phyloP scores from a whole-genome alignment of 768 basidiomycete species.

The Tephrocybe sp. region DNA sequence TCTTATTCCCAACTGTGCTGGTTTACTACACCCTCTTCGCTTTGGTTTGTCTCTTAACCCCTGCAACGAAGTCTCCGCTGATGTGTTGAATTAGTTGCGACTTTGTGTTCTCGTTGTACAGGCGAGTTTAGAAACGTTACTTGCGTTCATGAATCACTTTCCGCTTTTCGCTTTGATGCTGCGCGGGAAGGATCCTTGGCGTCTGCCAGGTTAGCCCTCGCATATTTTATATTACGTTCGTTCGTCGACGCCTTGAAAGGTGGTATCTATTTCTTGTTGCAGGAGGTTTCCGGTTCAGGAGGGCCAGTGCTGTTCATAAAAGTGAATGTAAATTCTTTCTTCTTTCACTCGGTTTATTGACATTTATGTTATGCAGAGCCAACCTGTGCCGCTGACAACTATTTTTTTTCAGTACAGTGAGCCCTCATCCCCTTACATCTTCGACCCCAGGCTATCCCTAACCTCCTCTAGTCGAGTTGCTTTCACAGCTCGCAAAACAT shows the following conservation, averaged over 20 bases:
- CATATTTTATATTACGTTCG: neutral
- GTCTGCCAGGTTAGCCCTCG: constrained; percentile 69
- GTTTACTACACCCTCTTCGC: constrained; percentile 88
- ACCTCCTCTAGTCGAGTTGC: constrained; percentile 41
- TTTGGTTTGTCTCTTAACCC: constrained; percentile 47
- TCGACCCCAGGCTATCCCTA: neutral
- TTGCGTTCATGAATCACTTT: constrained; percentile 89
- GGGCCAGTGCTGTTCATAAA: constrained; percentile 29
- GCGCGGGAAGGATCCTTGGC: constrained; percentile 76
- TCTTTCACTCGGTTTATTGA: neutral
- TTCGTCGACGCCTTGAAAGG: constrained; percentile 19
- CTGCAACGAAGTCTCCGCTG: constrained; percentile 53
- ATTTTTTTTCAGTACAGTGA: constrained; percentile 64
- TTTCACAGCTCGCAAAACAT: constrained; percentile 48
- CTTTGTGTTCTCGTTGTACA: constrained; percentile 57
- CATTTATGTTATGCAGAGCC: constrained; percentile 37
- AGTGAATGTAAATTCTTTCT: constrained; percentile 19
- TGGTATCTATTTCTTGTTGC: constrained; percentile 32
- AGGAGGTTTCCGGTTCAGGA: constrained; percentile 22
- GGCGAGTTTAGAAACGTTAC: constrained; percentile 58
- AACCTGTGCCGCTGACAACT: constrained; percentile 47
- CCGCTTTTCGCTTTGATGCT: constrained; percentile 89
- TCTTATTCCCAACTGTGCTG: constrained; percentile 82
- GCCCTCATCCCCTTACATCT: constrained; percentile 13
- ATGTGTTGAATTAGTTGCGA: constrained; percentile 40